Evolutionary conservation across 2,329 filamentous ascomycete species (phyloP), one percentile per base, ranked within the genome.

Genomic region (Seiridium cupressi): DNA sequence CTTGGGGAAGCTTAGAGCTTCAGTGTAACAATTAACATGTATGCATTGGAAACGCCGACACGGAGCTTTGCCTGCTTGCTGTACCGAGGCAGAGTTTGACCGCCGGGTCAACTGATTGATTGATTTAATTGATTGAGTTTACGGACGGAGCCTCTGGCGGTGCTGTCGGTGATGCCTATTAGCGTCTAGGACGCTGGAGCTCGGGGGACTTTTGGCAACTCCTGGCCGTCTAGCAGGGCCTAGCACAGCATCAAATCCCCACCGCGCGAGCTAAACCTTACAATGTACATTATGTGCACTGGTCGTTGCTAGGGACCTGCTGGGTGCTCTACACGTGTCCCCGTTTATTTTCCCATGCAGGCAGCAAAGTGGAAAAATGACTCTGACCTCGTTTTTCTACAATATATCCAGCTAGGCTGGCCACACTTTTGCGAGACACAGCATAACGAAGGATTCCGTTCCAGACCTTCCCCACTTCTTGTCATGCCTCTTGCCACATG

Each of bases 291-390:
- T 26, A 26, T 26, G 18, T 26, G 18, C 18, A 26, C 18, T 26
- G 18, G 18, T 26, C 18, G 18, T 26, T 26, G 18, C 18, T 26
- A 26, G 47, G 10, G 26, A 11, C 10, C 47, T 26, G 18, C 26
- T 49, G 2, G 18, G 31, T 8, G 32, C 32, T 53, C 11, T 31
- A 2, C 32, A n/a, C 49, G 46, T 53, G n/a, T 32, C 7, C 11
- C 49, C 9, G n/a, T 32, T 9, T 7, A 53, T 31, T 10, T 11
- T 10, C 7, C 10, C n/a, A 10, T 31, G 51, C n/a, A 55, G 51
- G 51, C 51, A 55, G 51, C 51, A 11, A 55, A 55, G 51, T 55
- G 51, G 6, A 55, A 55, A 55, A 40, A 55, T 55, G 51, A 55
- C 51, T 55, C 34, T 44, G 9, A 26, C 18, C 10, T 13, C 9